phyloP scores from a whole-genome alignment of 495 filamentous ascomycete species.

The Bacidia gigantensis region DNA sequence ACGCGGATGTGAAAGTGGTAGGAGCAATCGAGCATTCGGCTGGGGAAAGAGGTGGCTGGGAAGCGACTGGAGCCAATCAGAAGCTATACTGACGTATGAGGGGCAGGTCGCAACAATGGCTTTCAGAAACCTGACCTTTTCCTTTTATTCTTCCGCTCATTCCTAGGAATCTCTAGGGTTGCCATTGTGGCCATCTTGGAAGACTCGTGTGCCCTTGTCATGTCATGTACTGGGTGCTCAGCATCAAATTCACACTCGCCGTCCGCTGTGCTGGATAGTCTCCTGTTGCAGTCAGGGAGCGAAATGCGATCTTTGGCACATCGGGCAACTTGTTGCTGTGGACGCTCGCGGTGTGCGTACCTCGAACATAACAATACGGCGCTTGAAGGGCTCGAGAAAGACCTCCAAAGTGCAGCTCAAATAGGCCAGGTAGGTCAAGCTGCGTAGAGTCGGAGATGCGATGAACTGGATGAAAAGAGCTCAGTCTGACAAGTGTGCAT shows the following conservation, averaged over 20 bases:
- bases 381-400: slow-evolving; percentile 67
- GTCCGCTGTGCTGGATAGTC: slow-evolving; percentile 5
- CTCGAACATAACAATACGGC: slow-evolving; percentile 65
- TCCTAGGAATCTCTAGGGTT: no score
- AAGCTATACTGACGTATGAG: no score
- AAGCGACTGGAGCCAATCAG: no score
- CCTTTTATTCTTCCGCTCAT: no score
- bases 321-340: slow-evolving; percentile 61
- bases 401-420: slow-evolving; percentile 70
- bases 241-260: background rate
- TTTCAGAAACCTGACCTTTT: no score
- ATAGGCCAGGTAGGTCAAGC: slow-evolving; percentile 66
- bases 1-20: no score
- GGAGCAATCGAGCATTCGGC: no score
- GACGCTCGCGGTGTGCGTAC: slow-evolving; percentile 62
- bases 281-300: slow-evolving; percentile 13
- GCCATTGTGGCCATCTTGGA: no score
- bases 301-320: slow-evolving; percentile 8
- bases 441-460: background rate
- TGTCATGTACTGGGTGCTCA: no score
- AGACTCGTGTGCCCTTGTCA: no score
- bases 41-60: no score
- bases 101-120: no score
- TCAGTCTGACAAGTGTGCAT: slow-evolving; percentile 22
- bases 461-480: background rate